Percentiles rank a stretch among this genome's conserved stretches.
Conservation (phyloP, 139 green algal genomes). For the Mychonastes homosphaera region DNA sequence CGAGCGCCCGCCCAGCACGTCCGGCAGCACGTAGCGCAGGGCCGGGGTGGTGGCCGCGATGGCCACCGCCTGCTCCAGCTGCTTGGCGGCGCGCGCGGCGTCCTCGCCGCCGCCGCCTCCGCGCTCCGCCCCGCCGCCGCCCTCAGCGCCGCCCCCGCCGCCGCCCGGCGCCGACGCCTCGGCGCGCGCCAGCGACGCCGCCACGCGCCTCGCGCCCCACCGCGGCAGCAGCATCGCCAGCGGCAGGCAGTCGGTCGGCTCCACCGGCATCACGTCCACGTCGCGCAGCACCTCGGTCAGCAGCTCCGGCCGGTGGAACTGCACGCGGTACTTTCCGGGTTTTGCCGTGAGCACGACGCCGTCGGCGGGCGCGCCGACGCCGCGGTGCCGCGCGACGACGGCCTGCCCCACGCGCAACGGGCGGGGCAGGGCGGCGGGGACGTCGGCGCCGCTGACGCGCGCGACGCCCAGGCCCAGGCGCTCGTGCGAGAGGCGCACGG, state of each 20-base stretch:
- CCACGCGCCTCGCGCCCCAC: conserved; percentile 1
- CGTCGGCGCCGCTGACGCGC: conserved; percentile 22
- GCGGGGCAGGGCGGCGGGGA: conserved; percentile 42
- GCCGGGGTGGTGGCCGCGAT: no score
- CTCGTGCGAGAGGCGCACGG: neutral
- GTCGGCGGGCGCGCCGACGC: conserved; percentile 60
- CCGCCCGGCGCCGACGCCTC: neutral
- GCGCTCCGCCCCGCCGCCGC: neutral
- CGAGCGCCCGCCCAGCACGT: conserved; percentile 16
- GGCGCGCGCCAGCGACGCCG: neutral
- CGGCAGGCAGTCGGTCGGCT: conserved; percentile 38
- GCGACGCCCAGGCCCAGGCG: conserved; percentile 21
- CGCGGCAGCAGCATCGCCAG: conserved; percentile 4
- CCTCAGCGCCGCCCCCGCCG: neutral
- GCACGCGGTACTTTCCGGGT: conserved; percentile 48
- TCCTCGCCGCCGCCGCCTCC: neutral
- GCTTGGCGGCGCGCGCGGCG: neutral
- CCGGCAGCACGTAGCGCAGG: no score
- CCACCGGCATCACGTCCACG: conserved; percentile 53
- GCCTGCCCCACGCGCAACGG: conserved; percentile 66
- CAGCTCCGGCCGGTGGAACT: conserved; percentile 50
- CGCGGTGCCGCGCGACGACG: conserved; percentile 75
- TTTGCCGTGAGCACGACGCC: conserved; percentile 75
- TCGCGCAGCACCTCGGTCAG: conserved; percentile 70
- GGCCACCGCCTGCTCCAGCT: no score